These are phyloP conservation scores for Penicillium herquei DNA, from an alignment of 495 filamentous ascomycete species.

Conservation along the genomic window DNA sequence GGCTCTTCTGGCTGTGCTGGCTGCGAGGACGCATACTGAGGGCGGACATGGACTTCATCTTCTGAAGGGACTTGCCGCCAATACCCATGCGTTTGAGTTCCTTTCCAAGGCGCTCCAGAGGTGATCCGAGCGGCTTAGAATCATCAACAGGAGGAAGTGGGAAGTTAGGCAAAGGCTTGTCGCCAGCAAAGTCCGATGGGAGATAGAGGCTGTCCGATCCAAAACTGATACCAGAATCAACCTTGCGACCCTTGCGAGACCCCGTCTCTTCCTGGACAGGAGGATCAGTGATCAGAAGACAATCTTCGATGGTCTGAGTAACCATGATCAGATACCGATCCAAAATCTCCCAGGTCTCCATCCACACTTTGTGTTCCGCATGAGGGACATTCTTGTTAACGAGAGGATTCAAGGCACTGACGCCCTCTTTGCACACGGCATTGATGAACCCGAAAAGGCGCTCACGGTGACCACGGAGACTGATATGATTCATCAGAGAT, in stretches of 20 bases:
- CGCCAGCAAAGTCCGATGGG: conserved; percentile 21
- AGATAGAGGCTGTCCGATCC: conserved; percentile 25
- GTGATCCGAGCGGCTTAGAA: conserved; percentile 41
- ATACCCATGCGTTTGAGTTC: conserved; percentile 53
- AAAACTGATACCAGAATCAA: conserved; percentile 66
- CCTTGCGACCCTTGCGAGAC: conserved; percentile 49
- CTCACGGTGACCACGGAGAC: conserved; percentile 58
- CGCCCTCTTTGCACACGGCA: conserved; percentile 57
- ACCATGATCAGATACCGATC: conserved; percentile 59
- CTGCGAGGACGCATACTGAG: conserved; percentile 28
- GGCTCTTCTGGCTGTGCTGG: conserved; percentile 15
- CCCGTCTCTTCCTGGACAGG: conserved; percentile 39
- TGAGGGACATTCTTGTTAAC: no score
- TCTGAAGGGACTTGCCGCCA: conserved; percentile 35
- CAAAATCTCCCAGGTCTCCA: conserved; percentile 50
- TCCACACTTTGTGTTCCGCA: no score
- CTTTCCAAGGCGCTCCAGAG: conserved; percentile 57
- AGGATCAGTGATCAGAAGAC: conserved; percentile 47
- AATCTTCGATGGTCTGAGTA: conserved; percentile 63
- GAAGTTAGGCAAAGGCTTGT: conserved; percentile 51
- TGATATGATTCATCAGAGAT: conserved; percentile 51
- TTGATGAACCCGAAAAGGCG: conserved; percentile 68
- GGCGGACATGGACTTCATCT: conserved; percentile 49
- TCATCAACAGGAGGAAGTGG: conserved; percentile 22
- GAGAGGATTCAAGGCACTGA: conserved; percentile 53